Evolutionary conservation across 768 basidiomycete genomes (phyloP), one percentile per base, ranked within the genome.

Genomic region (Mrakia frigida): DNA sequence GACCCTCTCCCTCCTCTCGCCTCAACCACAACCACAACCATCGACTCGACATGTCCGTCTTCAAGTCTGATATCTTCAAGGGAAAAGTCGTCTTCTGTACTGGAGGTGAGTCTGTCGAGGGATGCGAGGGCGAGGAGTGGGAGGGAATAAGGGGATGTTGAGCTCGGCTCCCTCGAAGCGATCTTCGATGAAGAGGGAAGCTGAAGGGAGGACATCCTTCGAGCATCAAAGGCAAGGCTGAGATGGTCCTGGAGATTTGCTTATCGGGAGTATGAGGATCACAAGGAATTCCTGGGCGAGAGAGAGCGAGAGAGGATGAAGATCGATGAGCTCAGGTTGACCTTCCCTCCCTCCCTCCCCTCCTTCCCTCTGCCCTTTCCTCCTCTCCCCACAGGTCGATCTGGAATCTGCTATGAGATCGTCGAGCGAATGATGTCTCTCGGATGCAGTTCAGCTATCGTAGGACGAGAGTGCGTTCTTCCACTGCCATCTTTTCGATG

Each of bases 391-490:
- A 21, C 60, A 82, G 82, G 83, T 7, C 76, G 84, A 35, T 92
- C 92, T 76, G 96, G 95, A 23, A 98, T 99, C 84, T 93, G 94
- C 85, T 90, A 90, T 80, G 88, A 85, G 69, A 94, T 96, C 90
- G 91, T 91, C 50, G 88, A 92, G 81, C 88, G 90, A 31, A 85
- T 96, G 81, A 92, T 94, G 83, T 69, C 89, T 84, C 81, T 81
- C 52, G 95, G 95, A 21, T 92, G 90, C 16, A 85, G 88, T 80
- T 90, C 93, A 21, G 86, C 86, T 74, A 98, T 98, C 81, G 85
- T 96, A 60, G 94, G 94, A 6, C 86, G 95, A 83, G 93, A 92
- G 93, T 93, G 78, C 84, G 90, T 82, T 78, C 16, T 69, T 5
- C 6, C 33, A 39, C 39, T n/a, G 13, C 10, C 56, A 11, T 56